Evolutionary conservation across 116 monocot genomes (phyloP).

Genomic region (Cymodocea nodosa): DNA sequence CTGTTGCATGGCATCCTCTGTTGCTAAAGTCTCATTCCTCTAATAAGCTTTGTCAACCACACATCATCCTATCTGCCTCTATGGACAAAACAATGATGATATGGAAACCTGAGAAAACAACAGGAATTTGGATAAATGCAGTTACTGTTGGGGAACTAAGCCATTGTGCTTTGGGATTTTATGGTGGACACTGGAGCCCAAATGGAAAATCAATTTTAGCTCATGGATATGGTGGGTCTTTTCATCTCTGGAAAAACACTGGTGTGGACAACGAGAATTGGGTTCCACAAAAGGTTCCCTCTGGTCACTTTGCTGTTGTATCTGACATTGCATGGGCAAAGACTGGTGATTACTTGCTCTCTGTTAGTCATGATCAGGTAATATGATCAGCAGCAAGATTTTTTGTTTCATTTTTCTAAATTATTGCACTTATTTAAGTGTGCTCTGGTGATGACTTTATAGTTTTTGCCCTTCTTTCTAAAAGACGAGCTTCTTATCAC

Average conservation of each 20-base stretch:
- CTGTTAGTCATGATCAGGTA: slow-evolving; percentile 98
- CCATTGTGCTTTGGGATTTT: slow-evolving; percentile 92
- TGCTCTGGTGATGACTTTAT: no score
- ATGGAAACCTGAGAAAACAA: slow-evolving; percentile 85
- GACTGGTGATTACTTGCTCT: slow-evolving; percentile 67
- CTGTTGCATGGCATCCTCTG: slow-evolving; percentile 86
- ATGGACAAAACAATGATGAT: slow-evolving; percentile 99
- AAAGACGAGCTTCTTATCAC: no score
- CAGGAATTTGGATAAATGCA: slow-evolving; percentile 91
- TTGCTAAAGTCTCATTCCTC: slow-evolving; percentile 10
- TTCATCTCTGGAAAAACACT: slow-evolving; percentile 86
- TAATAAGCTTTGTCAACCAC: slow-evolving; percentile 37
- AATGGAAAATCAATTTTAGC: slow-evolving; percentile 80
- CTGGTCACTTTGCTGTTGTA: slow-evolving; percentile 86
- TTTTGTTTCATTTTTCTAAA: no score
- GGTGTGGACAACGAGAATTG: slow-evolving; percentile 72
- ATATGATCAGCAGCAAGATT: neutral
- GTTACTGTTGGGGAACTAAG: slow-evolving; percentile 93
- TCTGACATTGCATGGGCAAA: slow-evolving; percentile 73
- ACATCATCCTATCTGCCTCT: slow-evolving; percentile 91
- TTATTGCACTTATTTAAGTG: no score
- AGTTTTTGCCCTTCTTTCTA: no score
- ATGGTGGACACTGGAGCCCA: slow-evolving; percentile 91
- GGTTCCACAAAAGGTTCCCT: slow-evolving; percentile 83
- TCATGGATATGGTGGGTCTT: slow-evolving; percentile 94